Conservation (phyloP, 306 rosid genomes). For the Casuarina glauca region DNA sequence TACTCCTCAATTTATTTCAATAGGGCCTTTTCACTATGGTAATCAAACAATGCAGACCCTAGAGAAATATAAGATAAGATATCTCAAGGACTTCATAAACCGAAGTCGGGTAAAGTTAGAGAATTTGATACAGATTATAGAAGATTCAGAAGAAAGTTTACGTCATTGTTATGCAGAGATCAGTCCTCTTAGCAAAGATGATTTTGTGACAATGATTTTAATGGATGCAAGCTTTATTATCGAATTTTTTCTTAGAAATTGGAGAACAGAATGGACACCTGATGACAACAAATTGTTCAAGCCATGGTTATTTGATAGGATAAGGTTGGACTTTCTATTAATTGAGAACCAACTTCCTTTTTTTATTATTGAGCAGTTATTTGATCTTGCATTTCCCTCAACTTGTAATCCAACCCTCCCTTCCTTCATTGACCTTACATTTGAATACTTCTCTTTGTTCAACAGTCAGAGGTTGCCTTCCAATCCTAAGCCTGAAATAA, state of each 20-base stretch:
- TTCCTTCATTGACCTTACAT: neutral
- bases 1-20: constrained; percentile 40
- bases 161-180: constrained; percentile 26
- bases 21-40: constrained; percentile 33
- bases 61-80: constrained; percentile 21
- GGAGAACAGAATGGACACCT: neutral
- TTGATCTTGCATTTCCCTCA: neutral
- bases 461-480: neutral
- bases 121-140: neutral
- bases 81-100: constrained; percentile 12
- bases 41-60: constrained; percentile 19
- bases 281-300: neutral
- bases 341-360: too few species aligned
- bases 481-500: neutral
- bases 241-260: constrained; percentile 12
- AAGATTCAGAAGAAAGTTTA: neutral
- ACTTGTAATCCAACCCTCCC: neutral
- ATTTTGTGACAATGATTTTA: constrained; percentile 26
- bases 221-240: constrained; percentile 29
- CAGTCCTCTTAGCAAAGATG: neutral
- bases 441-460: rapidly evolving
- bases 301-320: too few species aligned
- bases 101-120: neutral
- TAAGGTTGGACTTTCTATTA: too few species aligned
- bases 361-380: neutral